Evolutionary conservation across 257 asterid genomes (phyloP), one percentile per base, ranked within the genome.

Genomic region (Cordia subcordata): DNA sequence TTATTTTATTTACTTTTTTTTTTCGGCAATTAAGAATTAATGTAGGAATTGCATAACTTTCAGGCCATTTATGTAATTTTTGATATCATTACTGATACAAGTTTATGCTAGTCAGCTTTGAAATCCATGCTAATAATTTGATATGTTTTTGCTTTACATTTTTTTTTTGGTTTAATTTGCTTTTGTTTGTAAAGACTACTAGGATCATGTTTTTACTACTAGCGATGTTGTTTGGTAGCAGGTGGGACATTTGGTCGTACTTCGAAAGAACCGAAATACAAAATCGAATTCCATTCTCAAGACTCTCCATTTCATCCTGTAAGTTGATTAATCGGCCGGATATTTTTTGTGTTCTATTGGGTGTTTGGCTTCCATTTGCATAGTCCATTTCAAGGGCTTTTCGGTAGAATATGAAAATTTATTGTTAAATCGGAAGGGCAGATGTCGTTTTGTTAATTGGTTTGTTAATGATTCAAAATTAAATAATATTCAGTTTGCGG

Each of bases 241-340:
- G 99, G 95, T 64, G 82, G 79, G 61, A 75, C 84, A 55, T 79
- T 83, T 67, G 82, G 87, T 68, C 88, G 86, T 72, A 82, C 85
- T 77, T 81, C 96, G 42, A 82, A 87, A 54, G 99, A 93, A 63
- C 99, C 97, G 1, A 93, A 89, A 69, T 93, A 86, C 79, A 77
- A 69, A 58, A 85, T 93, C 21, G 92, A 93, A 68, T 93, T 86
- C 66, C 96, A 89, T 79, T 56, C 83, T 46, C 92, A 83, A 77
- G 94, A 89, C 45, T 74, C 92, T 13, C 88, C 94, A 61, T 93
- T 75, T 73, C 79, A 65, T 61, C 94, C 90, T 49, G 99, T 93
- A 76, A 81, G 97, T 72, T 60, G 75, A 35, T 52, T 23, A 37
- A 19, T 62, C 23, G 49, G 13, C 63, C 23, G 49, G 13, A 23